Percentiles rank a stretch among this genome's conserved stretches.
Conservation (phyloP, 169 alveolate genomes). For the Babesia sp. region DNA sequence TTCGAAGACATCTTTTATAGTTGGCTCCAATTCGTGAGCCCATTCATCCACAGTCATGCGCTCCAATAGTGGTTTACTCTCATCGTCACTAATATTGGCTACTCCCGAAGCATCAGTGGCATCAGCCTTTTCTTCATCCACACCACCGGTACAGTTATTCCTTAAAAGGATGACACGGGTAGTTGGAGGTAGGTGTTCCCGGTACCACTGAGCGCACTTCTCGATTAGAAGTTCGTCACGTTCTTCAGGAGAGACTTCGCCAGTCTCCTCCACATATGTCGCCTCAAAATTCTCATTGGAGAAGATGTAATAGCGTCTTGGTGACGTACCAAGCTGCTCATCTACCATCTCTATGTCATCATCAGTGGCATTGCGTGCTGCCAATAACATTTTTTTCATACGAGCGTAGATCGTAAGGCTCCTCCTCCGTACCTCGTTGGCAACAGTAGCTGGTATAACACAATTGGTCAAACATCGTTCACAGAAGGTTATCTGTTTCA, state of each 20-base stretch:
- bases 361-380: neutral
- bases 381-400: conserved; percentile 34
- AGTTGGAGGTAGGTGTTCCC: conserved; percentile 18
- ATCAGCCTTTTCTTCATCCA: neutral
- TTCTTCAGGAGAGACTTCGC: conserved; percentile 13
- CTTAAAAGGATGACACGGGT: conserved; percentile 6
- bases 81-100: too few species aligned
- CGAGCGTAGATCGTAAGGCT: conserved; percentile 48
- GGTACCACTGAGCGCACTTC: conserved; percentile 63
- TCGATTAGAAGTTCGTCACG: conserved; percentile 37
- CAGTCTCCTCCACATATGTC: conserved; percentile 41
- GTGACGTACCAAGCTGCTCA: neutral
- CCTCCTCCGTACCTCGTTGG: conserved; percentile 55
- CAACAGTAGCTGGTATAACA: conserved; percentile 63
- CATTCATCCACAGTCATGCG: conserved; percentile 38
- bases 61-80: too few species aligned
- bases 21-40: conserved; percentile 15
- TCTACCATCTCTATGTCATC: neutral
- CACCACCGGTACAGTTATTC: neutral
- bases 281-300: conserved; percentile 55
- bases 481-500: conserved; percentile 46
- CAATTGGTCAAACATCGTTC: conserved; percentile 54
- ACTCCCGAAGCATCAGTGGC: neutral
- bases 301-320: conserved; percentile 46
- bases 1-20: conserved; percentile 11